Evolutionary conservation across 2,329 filamentous ascomycete genomes (phyloP).

Genomic region (Colletotrichum liriopes): DNA sequence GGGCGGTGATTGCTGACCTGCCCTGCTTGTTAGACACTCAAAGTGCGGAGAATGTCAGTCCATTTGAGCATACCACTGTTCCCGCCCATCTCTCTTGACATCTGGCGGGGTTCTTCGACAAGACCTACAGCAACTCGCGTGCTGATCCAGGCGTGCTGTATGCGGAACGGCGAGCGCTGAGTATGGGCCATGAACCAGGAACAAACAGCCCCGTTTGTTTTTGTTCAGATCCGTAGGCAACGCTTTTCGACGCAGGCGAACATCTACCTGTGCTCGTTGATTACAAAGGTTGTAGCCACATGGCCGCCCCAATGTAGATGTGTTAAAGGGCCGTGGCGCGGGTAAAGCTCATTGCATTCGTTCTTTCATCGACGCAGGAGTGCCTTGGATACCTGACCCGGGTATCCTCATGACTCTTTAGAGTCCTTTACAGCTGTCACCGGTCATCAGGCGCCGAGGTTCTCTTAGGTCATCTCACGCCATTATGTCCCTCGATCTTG

Average conservation of each 20-base stretch:
- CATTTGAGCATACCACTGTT: neutral
- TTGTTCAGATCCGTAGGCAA: neutral
- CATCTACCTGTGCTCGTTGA: neutral
- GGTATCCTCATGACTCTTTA: too few species aligned
- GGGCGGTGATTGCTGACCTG: slow-evolving; percentile 23
- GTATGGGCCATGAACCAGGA: neutral
- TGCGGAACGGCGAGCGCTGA: neutral
- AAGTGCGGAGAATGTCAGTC: neutral
- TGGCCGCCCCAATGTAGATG: neutral
- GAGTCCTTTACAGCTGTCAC: too few species aligned
- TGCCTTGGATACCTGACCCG: too few species aligned
- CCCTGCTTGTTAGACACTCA: slow-evolving; percentile 24
- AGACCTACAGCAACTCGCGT: neutral
- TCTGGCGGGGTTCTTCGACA: neutral
- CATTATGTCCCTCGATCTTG: too few species aligned
- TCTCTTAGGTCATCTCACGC: too few species aligned
- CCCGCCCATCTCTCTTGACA: neutral
- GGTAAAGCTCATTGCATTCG: too few species aligned
- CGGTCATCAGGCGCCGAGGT: too few species aligned
- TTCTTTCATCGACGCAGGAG: too few species aligned
- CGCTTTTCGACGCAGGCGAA: neutral
- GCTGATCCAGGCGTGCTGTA: too few species aligned
- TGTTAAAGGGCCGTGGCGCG: too few species aligned
- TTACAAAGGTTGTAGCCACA: neutral
- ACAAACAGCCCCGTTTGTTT: too few species aligned